Conservation (phyloP, 352 stramenopile genomes). For the Phytophthora aleatoria region DNA sequence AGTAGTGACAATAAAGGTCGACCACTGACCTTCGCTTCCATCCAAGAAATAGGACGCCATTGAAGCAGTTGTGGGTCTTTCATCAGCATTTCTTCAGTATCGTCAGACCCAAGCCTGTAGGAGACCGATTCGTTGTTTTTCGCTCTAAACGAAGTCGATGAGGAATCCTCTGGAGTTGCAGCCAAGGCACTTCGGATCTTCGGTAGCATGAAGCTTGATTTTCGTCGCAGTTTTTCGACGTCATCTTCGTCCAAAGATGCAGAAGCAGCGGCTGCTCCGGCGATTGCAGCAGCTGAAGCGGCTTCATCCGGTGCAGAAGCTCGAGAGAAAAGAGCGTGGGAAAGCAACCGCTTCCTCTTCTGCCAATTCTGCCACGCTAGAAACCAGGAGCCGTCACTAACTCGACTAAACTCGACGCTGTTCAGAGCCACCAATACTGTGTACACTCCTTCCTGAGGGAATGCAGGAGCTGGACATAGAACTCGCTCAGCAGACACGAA, state of each 20-base stretch:
- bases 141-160: neutral
- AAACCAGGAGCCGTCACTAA: constrained; percentile 67
- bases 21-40: constrained; percentile 38
- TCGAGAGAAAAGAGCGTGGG: constrained; percentile 42
- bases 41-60: constrained; percentile 55
- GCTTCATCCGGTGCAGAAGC: constrained; percentile 15
- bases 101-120: constrained; percentile 16
- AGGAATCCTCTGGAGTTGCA: constrained; percentile 5
- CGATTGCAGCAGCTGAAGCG: constrained; percentile 22
- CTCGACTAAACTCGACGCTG: constrained; percentile 62
- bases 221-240: constrained; percentile 34
- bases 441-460: constrained; percentile 72
- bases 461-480: constrained; percentile 50
- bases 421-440: constrained; percentile 70
- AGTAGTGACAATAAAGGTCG: constrained; percentile 52
- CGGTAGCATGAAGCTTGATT: constrained; percentile 54
- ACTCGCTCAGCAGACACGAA: constrained; percentile 60
- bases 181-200: constrained; percentile 36
- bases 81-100: constrained; percentile 36
- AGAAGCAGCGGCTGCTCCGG: constrained; percentile 25
- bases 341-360: constrained; percentile 58
- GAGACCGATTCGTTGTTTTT: constrained; percentile 21
- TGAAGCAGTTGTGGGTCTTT: constrained; percentile 48
- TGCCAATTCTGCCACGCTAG: constrained; percentile 88
- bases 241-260: constrained; percentile 30